phyloP scores from a whole-genome alignment of 1,139 yeast species.

The Saccharomyces hybrid region DNA sequence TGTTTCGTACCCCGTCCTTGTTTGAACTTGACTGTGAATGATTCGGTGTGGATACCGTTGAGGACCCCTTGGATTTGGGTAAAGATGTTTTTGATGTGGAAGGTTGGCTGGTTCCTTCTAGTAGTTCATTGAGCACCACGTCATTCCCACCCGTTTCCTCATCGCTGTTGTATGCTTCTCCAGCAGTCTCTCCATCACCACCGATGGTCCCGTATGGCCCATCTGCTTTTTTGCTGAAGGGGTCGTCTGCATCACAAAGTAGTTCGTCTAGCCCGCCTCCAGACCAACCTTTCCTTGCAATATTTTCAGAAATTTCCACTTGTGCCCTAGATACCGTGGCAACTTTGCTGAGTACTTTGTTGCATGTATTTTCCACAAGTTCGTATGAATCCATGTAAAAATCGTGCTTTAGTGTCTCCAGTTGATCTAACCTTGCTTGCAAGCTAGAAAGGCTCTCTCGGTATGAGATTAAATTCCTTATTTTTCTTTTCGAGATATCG shows the following conservation, averaged over 20 bases:
- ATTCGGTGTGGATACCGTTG: constrained; percentile 1
- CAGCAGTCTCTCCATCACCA: constrained; percentile 17
- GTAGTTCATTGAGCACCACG: not conserved
- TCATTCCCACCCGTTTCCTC: constrained; percentile 3
- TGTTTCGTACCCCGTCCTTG: constrained; percentile 3
- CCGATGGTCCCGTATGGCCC: not conserved
- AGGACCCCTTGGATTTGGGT: not conserved
- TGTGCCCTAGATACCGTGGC: constrained; percentile 70
- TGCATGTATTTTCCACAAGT: constrained; percentile 53
- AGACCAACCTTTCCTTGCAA: constrained; percentile 79
- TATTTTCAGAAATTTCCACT: constrained; percentile 69
- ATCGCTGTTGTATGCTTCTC: constrained; percentile 6
- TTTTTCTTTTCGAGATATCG: constrained; percentile 47
- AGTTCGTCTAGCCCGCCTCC: constrained; percentile 78
- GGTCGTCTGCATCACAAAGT: constrained; percentile 46
- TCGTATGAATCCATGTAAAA: constrained; percentile 56
- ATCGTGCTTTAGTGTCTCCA: constrained; percentile 67
- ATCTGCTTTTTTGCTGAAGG: constrained; percentile 32
- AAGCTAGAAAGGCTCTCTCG: constrained; percentile 57
- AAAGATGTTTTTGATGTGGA: not conserved
- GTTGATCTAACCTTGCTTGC: constrained; percentile 68
- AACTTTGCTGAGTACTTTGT: constrained; percentile 44
- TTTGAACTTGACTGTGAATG: constrained; percentile 1
- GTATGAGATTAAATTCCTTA: constrained; percentile 55
- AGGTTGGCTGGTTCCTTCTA: not conserved